Evolutionary conservation across 1,284 basidiomycete genomes (phyloP), one percentile per base, ranked within the genome.

Genomic region (Peniophora sp.): DNA sequence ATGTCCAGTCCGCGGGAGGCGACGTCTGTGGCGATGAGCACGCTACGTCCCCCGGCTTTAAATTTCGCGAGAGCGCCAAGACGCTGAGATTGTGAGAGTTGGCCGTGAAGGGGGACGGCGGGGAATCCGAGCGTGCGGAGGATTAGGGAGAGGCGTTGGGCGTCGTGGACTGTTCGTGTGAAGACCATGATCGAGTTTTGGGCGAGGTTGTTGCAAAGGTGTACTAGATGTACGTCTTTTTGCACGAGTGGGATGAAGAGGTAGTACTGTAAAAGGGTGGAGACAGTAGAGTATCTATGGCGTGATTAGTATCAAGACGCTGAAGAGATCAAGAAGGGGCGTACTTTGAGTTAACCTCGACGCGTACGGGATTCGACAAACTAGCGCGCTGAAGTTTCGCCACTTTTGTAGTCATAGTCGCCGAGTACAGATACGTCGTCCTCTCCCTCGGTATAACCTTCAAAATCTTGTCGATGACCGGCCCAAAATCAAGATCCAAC

Each of bases 391-490:
- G 96, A 8, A 99, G 75, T 68, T 99, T 98, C 22, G 92, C 94
- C 10, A 99, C 94, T 69, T 98, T 99, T 20, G 93, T 97, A 2
- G 96, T 97, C 95, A 99, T 99, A n/a, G 97, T 99, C 1, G 97
- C 97, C 14, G 94, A 97, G 74, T 97, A 99, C 1, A 99, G 79
- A 66, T 95, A 98, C 0, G 97, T 99, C 34, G 87, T 90, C 19
- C 97, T 81, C 62, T 99, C 95, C 62, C 86, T 90, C 17, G 97
- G 97, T 56, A 99, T 89, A 43, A 91, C 83, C 70, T 97, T 97
- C 44, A 99, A 75, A 55, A 99, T 93, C 72, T 95, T 96, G 74
- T 99, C 97, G 56, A 99, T 95, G 52, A 92, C 89, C 35, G 92
- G 89, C 17, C 94, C 95, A 62, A 99, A 99, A 65, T 99, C 97